Base-by-base conservation (phyloP, 2,329 filamentous ascomycete species). In the Graphiopsis chlorocephala region DNA sequence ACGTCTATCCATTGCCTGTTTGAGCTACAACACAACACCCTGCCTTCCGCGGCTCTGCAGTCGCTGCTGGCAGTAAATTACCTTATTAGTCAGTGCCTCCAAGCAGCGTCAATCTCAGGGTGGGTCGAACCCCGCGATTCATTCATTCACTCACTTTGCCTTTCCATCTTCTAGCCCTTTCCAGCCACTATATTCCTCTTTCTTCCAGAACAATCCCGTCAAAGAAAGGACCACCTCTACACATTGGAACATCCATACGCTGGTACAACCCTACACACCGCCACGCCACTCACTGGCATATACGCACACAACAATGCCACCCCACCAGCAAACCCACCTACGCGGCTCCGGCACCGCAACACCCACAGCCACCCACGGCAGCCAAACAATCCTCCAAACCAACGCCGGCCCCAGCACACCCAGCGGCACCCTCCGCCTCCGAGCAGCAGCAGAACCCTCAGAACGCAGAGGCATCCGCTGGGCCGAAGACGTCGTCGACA, bases 401-500 rank as follows among this genome's bases (percentile, higher is more conserved):
- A 61, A 69, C 56, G 59, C 70, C 15, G 67, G 67, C 25, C 69
- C 71, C 11, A 69, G 71, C 25, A 59, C 61, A 4, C 73, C 72
- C 38, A 71, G 72, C 42, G 71, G 66, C 17, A 77, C 76, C 11
- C 72, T 78, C 7, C 75, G 74, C 45, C 74, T 83, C 10, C 78
- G 81, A 61, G 38, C 38, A 23, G 38, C 38, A 23, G 68, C 68
- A 42, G 75, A 77, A 63, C 74, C 77, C 0, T 70, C 74, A 17
- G 74, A 80, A 61, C 77, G 81, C 20, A 84, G 89, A 61, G 87
- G 87, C 57, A 95, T 99, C 64, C 89, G 91, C 77, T 99, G 95
- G 95, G 92, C 92, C 7, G 91, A 95, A 73, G 90, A 92, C 73
- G 93, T 97, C 7, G 84, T 99, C 2, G 93, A 99, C 79, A 99